Evolutionary conservation across 805 yeast species (phyloP).

Genomic region (Kodamaea hsintzibuensis): DNA sequence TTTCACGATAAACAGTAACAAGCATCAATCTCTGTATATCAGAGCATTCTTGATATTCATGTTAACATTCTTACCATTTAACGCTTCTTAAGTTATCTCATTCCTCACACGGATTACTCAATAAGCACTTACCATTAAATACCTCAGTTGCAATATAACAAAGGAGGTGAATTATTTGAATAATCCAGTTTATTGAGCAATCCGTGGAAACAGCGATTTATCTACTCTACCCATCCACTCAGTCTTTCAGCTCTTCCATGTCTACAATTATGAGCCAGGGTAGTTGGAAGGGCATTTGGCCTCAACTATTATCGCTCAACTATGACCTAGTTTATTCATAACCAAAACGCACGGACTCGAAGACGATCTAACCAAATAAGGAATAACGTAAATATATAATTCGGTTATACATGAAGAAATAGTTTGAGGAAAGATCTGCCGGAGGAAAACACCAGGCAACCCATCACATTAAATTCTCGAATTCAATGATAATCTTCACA

Average conservation of each 20-base stretch:
- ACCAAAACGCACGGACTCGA: neutral
- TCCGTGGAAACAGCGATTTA: neutral
- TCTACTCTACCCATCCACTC: neutral
- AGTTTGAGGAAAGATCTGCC: neutral
- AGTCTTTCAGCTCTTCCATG: neutral
- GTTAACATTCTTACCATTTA: no score
- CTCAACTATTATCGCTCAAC: neutral
- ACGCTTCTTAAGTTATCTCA: no score
- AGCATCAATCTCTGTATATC: no score
- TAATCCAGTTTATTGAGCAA: neutral
- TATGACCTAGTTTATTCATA: neutral
- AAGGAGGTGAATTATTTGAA: no score
- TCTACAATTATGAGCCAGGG: neutral
- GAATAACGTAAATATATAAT: neutral
- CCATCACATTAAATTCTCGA: neutral
- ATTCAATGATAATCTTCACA: neutral
- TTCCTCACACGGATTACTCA: no score
- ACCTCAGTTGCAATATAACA: no score
- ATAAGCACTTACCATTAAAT: no score
- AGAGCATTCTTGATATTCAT: no score
- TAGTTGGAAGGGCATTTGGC: neutral
- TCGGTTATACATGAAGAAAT: neutral
- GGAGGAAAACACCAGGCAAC: neutral
- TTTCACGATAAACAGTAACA: no score
- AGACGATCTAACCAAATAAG: neutral